phyloP scores from a whole-genome alignment of 75 land plant genomes.

The Adiantum capillusveneris region DNA sequence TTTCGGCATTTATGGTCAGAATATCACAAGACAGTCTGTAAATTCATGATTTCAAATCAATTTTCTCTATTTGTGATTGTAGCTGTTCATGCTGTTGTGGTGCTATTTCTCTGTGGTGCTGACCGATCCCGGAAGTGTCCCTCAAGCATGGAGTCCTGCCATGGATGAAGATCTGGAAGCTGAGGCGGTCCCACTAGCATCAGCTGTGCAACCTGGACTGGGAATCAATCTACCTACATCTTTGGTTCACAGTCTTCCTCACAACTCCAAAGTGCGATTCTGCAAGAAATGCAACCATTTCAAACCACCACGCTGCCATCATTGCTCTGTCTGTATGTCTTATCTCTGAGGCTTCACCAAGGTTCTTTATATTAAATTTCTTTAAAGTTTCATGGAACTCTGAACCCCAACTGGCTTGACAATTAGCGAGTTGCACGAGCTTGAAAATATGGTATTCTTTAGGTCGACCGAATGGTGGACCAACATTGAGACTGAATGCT shows the following conservation, averaged over 20 bases:
- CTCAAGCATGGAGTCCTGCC: slow-evolving; percentile 56
- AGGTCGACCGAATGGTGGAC: too few species aligned
- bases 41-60: too few species aligned
- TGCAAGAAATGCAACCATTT: slow-evolving; percentile 63
- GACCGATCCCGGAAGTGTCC: slow-evolving; percentile 75
- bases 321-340: slow-evolving; percentile 95
- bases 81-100: slow-evolving; percentile 69
- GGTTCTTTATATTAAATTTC: too few species aligned
- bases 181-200: slow-evolving; percentile 11
- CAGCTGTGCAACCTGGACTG: slow-evolving; percentile 16
- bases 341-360: too few species aligned
- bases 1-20: too few species aligned
- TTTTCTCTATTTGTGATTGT: slow-evolving; percentile 24
- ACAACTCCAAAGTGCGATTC: slow-evolving; percentile 32
- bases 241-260: slow-evolving; percentile 7
- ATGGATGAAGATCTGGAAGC: slow-evolving; percentile 56
- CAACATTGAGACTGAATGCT: too few species aligned
- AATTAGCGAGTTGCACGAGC: too few species aligned
- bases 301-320: slow-evolving; percentile 95
- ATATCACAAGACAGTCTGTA: too few species aligned
- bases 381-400: too few species aligned
- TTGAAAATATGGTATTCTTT: too few species aligned
- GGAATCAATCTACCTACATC: slow-evolving; percentile 28
- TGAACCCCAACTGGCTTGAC: too few species aligned
- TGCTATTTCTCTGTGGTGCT: slow-evolving; percentile 67